A percentile compares a stretch with the other conserved stretches of the same genome.
Evolutionary conservation across 169 alveolate species (phyloP).

Genomic region (Theileria equi): DNA sequence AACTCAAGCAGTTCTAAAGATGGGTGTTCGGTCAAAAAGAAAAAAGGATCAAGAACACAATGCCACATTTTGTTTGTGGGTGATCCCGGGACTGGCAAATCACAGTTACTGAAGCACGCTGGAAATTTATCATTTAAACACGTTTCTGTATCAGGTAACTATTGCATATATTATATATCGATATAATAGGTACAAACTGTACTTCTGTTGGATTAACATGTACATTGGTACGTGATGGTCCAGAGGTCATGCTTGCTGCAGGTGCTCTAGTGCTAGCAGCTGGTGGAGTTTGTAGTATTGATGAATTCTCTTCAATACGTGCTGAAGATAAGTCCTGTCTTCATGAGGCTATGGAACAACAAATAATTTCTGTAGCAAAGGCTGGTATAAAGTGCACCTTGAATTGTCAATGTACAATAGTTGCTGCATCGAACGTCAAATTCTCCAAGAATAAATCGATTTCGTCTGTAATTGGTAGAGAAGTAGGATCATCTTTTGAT

Average conservation of each 20-base stretch:
- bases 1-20: not conserved
- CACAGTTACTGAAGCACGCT: conserved; percentile 84
- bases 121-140: conserved; percentile 64
- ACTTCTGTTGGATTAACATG: conserved; percentile 91
- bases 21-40: not conserved
- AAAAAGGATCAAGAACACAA: conserved; percentile 56
- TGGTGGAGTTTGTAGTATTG: conserved; percentile 94
- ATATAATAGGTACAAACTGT: conserved; percentile 81
- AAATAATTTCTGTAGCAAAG: conserved; percentile 89
- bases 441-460: conserved; percentile 10
- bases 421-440: conserved; percentile 77
- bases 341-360: conserved; percentile 95
- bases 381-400: conserved; percentile 65
- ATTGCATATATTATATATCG: conserved; percentile 24
- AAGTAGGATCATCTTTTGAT: not conserved
- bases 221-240: conserved; percentile 84
- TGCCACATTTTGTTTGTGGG: conserved; percentile 90
- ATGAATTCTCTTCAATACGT: conserved; percentile 85
- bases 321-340: conserved; percentile 83
- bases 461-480: not conserved
- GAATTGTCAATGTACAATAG: conserved; percentile 69
- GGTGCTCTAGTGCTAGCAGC: conserved; percentile 94
- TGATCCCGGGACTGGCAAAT: conserved; percentile 95
- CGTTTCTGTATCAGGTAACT: conserved; percentile 67
- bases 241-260: conserved; percentile 86